Conservation (phyloP, 441 rosid species). For the Isatis lusitanica region DNA sequence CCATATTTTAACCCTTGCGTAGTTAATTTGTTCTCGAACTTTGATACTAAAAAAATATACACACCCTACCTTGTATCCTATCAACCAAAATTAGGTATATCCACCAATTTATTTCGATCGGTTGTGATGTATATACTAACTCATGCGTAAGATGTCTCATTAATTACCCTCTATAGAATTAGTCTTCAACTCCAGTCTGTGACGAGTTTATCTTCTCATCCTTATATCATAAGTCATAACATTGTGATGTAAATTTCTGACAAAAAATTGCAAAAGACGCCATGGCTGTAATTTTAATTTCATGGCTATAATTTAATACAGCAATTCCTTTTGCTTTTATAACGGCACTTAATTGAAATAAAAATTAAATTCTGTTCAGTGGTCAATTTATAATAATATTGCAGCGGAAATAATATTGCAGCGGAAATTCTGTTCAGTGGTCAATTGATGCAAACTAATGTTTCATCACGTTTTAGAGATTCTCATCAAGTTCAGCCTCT, state of each 20-base stretch:
- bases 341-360: too few relatives aligned
- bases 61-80: not conserved
- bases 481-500: too few relatives aligned
- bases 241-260: slow-evolving; percentile 7
- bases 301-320: too few relatives aligned
- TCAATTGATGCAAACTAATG: too few relatives aligned
- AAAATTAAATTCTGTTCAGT: too few relatives aligned
- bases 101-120: slow-evolving; percentile 23
- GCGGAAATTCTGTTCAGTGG: too few relatives aligned
- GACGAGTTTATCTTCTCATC: not conserved
- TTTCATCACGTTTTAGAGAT: too few relatives aligned
- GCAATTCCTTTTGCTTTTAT: too few relatives aligned
- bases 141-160: not conserved
- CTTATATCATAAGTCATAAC: not conserved
- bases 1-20: not conserved
- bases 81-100: slow-evolving; percentile 9
- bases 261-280: not conserved
- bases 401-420: too few relatives aligned
- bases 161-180: not conserved
- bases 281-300: not conserved
- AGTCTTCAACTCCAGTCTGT: slow-evolving; percentile 5
- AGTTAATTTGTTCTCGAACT: not conserved
- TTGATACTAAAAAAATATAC: not conserved
- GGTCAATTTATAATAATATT: too few relatives aligned
- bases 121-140: slow-evolving; percentile 13